Conservation (phyloP, 208 protist species). For the Trypanosoma platydactyli region DNA sequence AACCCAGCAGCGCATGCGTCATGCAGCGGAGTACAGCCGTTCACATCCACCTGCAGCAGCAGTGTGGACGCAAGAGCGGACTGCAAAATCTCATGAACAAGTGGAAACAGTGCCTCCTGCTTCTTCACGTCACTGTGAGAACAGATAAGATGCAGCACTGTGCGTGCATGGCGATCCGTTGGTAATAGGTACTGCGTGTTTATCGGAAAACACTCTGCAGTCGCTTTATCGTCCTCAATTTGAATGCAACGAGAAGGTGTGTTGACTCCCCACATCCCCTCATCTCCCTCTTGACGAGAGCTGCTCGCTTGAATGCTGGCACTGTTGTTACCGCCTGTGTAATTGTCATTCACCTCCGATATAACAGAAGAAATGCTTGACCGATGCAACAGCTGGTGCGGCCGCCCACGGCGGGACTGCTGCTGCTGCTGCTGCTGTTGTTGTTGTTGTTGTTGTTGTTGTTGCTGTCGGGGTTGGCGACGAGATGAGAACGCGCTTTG, state of each 20-base stretch:
- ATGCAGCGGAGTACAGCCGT: conserved; percentile 63
- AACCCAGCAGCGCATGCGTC: conserved; percentile 53
- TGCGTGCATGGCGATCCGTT: conserved; percentile 44
- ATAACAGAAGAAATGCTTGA: background rate
- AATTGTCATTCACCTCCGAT: background rate
- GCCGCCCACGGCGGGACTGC: background rate
- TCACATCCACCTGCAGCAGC: conserved; percentile 33
- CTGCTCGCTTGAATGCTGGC: background rate
- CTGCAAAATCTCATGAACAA: conserved; percentile 33
- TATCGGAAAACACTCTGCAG: conserved; percentile 6
- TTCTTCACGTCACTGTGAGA: conserved; percentile 28
- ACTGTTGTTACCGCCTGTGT: background rate
- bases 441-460: background rate
- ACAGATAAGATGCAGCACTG: conserved; percentile 67
- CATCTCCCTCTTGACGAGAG: background rate
- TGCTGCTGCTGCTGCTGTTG: background rate
- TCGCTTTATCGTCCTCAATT: background rate
- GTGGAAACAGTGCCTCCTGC: conserved; percentile 42
- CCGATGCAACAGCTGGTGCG: background rate
- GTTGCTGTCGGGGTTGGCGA: background rate
- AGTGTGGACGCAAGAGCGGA: conserved; percentile 19
- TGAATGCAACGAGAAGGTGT: background rate
- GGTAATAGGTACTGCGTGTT: conserved; percentile 36
- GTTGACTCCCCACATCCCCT: background rate
- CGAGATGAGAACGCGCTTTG: background rate